These are phyloP conservation scores for Sarcomyxa edulis DNA, from an alignment of 768 basidiomycete species.

Conservation along the genomic window DNA sequence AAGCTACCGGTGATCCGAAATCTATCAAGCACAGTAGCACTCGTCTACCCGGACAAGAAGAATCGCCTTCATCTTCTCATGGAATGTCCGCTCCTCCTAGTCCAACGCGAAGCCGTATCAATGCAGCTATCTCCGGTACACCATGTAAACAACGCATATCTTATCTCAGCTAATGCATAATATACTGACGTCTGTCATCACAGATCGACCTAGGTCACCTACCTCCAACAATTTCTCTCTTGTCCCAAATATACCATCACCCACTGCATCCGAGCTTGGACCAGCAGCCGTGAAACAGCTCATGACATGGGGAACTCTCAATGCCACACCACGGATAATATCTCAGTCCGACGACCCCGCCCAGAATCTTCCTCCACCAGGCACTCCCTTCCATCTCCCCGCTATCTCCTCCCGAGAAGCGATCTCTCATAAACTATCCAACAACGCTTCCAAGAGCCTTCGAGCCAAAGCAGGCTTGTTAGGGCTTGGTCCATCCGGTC, in stretches of 20 bases:
- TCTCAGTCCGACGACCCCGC: slow-evolving; percentile 52
- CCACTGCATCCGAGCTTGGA: slow-evolving; percentile 77
- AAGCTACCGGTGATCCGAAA: slow-evolving; percentile 37
- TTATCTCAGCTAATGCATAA: slow-evolving; percentile 2
- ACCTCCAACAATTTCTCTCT: slow-evolving; percentile 59
- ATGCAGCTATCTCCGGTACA: slow-evolving; percentile 89
- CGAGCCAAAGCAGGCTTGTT: slow-evolving; percentile 70
- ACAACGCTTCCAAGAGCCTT: slow-evolving; percentile 75
- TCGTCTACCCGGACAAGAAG: slow-evolving; percentile 70
- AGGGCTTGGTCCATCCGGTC: slow-evolving; percentile 27
- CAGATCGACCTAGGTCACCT: slow-evolving; percentile 64
- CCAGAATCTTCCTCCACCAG: slow-evolving; percentile 39
- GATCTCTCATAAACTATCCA: slow-evolving; percentile 77
- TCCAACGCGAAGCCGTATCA: slow-evolving; percentile 86
- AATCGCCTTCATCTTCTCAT: slow-evolving; percentile 32
- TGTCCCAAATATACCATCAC: slow-evolving; percentile 83
- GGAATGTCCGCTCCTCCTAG: slow-evolving; percentile 66
- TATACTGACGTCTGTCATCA: slow-evolving; percentile 3
- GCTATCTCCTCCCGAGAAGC: slow-evolving; percentile 76
- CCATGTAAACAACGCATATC: slow-evolving; percentile 58
- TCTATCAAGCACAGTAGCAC: slow-evolving; percentile 79
- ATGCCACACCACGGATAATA: slow-evolving; percentile 87
- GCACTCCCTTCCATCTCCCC: slow-evolving; percentile 74
- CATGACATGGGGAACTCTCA: slow-evolving; percentile 96
- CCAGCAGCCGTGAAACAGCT: slow-evolving; percentile 83